These are phyloP conservation scores for Saccharomycopsis schoenii DNA, from an alignment of 805 yeast genomes.

Conservation along the genomic window DNA sequence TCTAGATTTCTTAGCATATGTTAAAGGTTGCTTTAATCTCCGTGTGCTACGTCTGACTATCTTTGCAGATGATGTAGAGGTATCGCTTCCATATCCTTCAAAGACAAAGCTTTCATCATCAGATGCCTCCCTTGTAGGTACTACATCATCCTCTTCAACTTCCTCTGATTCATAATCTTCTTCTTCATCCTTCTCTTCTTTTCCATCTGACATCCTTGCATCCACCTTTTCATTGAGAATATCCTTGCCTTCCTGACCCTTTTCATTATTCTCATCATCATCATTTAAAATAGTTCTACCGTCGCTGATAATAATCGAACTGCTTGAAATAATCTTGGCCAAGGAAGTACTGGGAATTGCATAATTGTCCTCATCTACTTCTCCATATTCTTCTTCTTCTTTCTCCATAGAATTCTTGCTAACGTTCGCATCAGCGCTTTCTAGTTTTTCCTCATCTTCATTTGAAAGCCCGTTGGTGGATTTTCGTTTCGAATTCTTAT, in stretches of 20 bases:
- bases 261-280: constrained; percentile 6
- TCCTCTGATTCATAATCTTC: not conserved
- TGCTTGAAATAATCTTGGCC: constrained; percentile 7
- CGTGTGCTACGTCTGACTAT: not conserved
- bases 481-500: not conserved
- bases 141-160: not conserved
- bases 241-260: not conserved
- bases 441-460: not conserved
- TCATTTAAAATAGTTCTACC: not conserved
- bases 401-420: constrained; percentile 6
- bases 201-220: not conserved
- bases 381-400: constrained; percentile 14
- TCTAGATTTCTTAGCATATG: not conserved
- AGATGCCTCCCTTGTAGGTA: not conserved
- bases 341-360: constrained; percentile 15
- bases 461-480: not conserved
- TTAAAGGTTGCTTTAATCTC: not conserved
- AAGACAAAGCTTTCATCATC: not conserved
- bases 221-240: not conserved
- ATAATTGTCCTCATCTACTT: constrained; percentile 13
- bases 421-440: constrained; percentile 1
- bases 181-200: not conserved
- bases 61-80: not conserved
- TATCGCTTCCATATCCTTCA: not conserved
- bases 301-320: not conserved